Percentiles rank a stretch among this genome's conserved stretches.
Conservation (phyloP, 352 stramenopile species). For the Phytophthora aleatoria region DNA sequence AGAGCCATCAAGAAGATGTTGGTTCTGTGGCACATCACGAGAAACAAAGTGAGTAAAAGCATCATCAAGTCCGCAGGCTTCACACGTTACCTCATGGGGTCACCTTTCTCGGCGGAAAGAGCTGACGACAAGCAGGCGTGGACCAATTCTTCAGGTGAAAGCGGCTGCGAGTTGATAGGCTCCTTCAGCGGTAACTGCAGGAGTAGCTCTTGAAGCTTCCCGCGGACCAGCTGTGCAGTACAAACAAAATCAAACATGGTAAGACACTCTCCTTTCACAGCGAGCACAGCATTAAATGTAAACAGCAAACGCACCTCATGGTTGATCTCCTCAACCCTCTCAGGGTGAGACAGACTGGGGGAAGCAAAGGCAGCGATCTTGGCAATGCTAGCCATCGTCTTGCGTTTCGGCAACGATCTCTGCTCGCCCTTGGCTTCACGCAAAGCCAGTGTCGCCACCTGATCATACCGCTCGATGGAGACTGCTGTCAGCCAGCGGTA, state of each 20-base stretch:
- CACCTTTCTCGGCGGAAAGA: conserved; percentile 44
- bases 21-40: conserved; percentile 31
- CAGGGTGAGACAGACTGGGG: conserved; percentile 38
- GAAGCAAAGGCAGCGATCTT: conserved; percentile 80
- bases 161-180: conserved; percentile 40
- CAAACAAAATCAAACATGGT: conserved; percentile 18
- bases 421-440: conserved; percentile 57
- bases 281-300: not conserved
- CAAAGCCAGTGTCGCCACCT: conserved; percentile 59
- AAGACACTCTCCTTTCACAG: not conserved
- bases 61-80: not conserved
- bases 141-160: conserved; percentile 51
- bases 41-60: conserved; percentile 4
- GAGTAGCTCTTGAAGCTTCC: conserved; percentile 67
- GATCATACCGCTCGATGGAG: conserved; percentile 67
- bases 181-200: conserved; percentile 57
- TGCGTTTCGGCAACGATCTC: conserved; percentile 61
- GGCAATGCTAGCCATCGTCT: conserved; percentile 80
- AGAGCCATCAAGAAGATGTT: conserved; percentile 76
- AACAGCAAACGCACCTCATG: conserved; percentile 51
- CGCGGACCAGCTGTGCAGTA: conserved; percentile 46
- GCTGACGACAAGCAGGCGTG: conserved; percentile 55
- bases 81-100: conserved; percentile 52
- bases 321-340: conserved; percentile 58
- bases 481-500: conserved; percentile 73